phyloP scores from a whole-genome alignment of 208 protist species.

The Trypanosoma congolense region DNA sequence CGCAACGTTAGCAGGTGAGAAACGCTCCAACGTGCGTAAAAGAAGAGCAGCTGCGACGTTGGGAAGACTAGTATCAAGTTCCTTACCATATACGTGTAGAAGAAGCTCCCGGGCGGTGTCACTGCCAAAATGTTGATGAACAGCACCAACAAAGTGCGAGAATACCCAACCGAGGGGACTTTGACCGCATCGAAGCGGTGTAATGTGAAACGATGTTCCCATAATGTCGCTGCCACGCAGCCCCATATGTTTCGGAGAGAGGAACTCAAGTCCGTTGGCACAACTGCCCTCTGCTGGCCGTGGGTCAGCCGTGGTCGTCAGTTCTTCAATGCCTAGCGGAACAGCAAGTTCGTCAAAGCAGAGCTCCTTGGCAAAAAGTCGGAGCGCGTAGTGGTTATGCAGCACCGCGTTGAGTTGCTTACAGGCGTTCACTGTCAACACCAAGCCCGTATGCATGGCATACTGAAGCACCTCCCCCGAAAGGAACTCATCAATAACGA shows the following conservation, averaged over 20 bases:
- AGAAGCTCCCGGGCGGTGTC: conserved; percentile 23
- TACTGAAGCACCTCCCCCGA: conserved; percentile 41
- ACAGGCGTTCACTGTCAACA: conserved; percentile 52
- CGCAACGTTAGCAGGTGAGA: conserved; percentile 49
- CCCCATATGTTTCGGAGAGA: conserved; percentile 33
- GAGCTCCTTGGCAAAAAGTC: conserved; percentile 66
- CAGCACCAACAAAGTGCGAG: conserved; percentile 76
- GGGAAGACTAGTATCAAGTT: conserved; percentile 26
- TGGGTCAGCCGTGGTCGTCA: not conserved
- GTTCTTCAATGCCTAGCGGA: conserved; percentile 13
- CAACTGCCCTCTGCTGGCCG: not conserved
- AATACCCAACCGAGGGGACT: conserved; percentile 79
- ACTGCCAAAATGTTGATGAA: conserved; percentile 44
- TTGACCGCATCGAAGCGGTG: conserved; percentile 57
- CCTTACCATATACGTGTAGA: conserved; percentile 34
- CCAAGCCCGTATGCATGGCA: conserved; percentile 28
- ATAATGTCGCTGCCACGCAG: conserved; percentile 37
- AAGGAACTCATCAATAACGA: conserved; percentile 65
- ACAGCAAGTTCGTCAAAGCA: conserved; percentile 59
- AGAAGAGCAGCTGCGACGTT: conserved; percentile 37
- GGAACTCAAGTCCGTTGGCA: conserved; percentile 26
- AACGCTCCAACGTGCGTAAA: conserved; percentile 44
- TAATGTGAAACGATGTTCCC: conserved; percentile 67
- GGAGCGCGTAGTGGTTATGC: conserved; percentile 76
- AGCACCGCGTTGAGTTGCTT: conserved; percentile 64